Conservation (phyloP, 2,329 filamentous ascomycete species). For the Hypoxylon sp. region DNA sequence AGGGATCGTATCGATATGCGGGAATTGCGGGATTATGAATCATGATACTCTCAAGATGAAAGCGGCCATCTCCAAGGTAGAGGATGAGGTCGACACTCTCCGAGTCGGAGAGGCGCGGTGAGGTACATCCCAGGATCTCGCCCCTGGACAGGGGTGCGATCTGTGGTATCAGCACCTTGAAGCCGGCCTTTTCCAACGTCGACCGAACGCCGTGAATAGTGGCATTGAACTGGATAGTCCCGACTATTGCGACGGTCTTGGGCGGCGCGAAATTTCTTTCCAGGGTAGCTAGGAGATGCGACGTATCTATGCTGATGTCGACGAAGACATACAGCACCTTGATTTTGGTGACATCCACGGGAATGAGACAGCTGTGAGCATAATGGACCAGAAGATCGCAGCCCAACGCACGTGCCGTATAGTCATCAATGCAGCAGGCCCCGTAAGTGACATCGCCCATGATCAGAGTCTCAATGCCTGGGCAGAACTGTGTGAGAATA, state of each 20-base stretch:
- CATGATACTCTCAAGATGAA: constrained; percentile 96
- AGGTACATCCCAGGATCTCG: constrained; percentile 97
- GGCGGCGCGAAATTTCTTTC: constrained; percentile 87
- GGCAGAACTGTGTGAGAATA: constrained; percentile 94
- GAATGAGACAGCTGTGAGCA: constrained; percentile 95
- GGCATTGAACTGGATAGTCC: constrained; percentile 98
- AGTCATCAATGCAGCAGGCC: constrained; percentile 98
- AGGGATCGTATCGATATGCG: constrained; percentile 96
- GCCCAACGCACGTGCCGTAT: constrained; percentile 91
- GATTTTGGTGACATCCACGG: constrained; percentile 95
- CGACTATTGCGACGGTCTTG: constrained; percentile 91
- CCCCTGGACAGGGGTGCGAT: constrained; percentile 93
- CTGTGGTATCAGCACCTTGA: constrained; percentile 87
- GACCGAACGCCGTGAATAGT: constrained; percentile 89
- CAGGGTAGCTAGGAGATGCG: constrained; percentile 86
- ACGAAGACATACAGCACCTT: constrained; percentile 99
- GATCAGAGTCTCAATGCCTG: constrained; percentile 90
- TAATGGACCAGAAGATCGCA: constrained; percentile 97
- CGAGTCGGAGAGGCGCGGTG: constrained; percentile 73
- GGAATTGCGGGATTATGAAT: constrained; percentile 94
- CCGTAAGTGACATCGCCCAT: constrained; percentile 99
- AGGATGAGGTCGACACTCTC: constrained; percentile 70
- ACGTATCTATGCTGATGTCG: constrained; percentile 93
- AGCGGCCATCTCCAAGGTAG: constrained; percentile 52
- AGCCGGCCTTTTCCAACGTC: constrained; percentile 84